Conservation (phyloP, 768 basidiomycete species). For the Phanerochaete sordida region DNA sequence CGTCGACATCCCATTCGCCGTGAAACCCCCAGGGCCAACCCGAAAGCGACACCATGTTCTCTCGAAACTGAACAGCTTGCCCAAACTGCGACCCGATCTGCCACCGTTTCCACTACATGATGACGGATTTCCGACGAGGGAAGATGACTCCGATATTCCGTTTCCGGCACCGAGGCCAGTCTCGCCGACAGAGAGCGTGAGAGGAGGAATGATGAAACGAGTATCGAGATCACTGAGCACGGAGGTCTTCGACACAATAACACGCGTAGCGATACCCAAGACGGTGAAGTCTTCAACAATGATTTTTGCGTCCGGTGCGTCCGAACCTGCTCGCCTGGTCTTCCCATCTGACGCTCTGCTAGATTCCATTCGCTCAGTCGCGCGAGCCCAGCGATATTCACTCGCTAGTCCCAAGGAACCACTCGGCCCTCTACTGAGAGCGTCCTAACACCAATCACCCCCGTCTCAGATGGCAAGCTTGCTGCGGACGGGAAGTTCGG, state of each 20-base stretch:
- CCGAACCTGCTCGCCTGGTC: constrained; percentile 24
- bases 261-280: constrained; percentile 37
- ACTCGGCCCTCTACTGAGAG: constrained; percentile 20
- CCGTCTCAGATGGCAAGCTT: constrained; percentile 27
- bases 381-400: constrained; percentile 25
- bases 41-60: no score
- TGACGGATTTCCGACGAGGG: no score
- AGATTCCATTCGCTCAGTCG: constrained; percentile 23
- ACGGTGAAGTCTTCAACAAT: constrained; percentile 43
- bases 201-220: constrained; percentile 53
- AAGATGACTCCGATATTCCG: no score
- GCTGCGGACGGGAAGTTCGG: constrained; percentile 36
- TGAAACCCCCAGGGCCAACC: no score
- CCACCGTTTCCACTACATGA: no score
- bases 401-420: constrained; percentile 23
- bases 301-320: constrained; percentile 21
- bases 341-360: constrained; percentile 24
- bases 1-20: no score
- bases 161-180: no score
- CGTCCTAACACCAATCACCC: constrained; percentile 23
- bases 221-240: constrained; percentile 39
- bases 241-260: constrained; percentile 23
- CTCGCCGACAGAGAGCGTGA: no score
- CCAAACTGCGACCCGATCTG: no score
- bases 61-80: no score